A percentile compares a stretch with the other conserved stretches of the same genome.
phyloP scores from a whole-genome alignment of 805 yeast species.

The Cyberlindnera lachancei region DNA sequence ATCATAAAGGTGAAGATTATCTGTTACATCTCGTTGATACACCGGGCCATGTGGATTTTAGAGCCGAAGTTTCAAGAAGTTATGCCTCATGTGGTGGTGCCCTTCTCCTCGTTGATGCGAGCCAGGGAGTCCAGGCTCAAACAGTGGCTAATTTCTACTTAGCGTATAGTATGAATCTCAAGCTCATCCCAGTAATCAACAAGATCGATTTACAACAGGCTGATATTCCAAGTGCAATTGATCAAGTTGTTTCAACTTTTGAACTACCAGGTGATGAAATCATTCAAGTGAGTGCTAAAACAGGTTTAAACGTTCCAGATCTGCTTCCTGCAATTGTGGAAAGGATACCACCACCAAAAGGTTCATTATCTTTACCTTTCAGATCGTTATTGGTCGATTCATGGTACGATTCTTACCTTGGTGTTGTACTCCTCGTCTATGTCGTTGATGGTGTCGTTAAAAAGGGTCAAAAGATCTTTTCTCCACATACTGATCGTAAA shows the following conservation, averaged over 20 bases:
- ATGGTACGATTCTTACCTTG: constrained; percentile 92
- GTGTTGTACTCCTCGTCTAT: constrained; percentile 80
- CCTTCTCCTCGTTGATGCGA: constrained; percentile 80
- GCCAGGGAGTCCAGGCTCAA: constrained; percentile 96
- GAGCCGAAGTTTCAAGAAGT: constrained; percentile 88
- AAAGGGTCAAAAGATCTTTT: constrained; percentile 66
- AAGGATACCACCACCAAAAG: constrained; percentile 73
- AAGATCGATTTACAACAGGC: constrained; percentile 88
- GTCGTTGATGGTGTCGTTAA: constrained; percentile 76
- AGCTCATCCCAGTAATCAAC: constrained; percentile 82
- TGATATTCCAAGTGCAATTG: constrained; percentile 70
- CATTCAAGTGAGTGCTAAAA: constrained; percentile 84
- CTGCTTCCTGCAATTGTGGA: constrained; percentile 79
- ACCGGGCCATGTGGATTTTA: constrained; percentile 96
- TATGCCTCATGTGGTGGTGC: constrained; percentile 98
- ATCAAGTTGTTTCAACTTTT: constrained; percentile 79
- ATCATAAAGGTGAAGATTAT: constrained; percentile 60
- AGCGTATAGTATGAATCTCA: constrained; percentile 79
- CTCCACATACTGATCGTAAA: constrained; percentile 67
- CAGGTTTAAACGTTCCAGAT: constrained; percentile 71
- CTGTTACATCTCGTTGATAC: constrained; percentile 89
- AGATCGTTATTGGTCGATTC: constrained; percentile 88
- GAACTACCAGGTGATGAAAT: constrained; percentile 71
- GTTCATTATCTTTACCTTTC: constrained; percentile 43
- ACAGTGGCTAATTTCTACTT: constrained; percentile 95